Conservation (phyloP, 352 stramenopile species). For the Globisporangium splendens region DNA sequence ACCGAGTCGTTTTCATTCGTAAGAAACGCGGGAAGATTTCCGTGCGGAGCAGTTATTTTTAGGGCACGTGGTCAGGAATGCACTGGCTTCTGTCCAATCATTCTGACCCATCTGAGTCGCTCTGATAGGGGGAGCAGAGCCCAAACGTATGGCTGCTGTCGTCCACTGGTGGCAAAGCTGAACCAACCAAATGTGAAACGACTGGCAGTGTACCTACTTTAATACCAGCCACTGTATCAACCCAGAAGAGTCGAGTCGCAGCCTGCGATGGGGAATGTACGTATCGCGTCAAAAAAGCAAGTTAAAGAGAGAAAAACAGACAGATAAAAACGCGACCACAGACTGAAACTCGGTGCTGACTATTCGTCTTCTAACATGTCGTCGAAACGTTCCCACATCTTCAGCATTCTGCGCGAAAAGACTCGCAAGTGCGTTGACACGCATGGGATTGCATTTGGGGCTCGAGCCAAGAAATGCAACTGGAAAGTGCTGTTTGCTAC, state of each 20-base stretch:
- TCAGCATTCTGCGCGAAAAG: not conserved
- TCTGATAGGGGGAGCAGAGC: not conserved
- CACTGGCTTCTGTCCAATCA: slow-evolving; percentile 9
- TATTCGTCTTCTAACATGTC: not conserved
- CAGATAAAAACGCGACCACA: not conserved
- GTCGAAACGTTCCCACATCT: too few relatives aligned
- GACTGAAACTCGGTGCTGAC: not conserved
- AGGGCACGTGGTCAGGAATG: not conserved
- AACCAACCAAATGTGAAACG: slow-evolving; percentile 14
- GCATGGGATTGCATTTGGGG: not conserved
- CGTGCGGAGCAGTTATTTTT: not conserved
- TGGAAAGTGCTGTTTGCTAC: too few relatives aligned
- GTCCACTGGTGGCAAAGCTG: slow-evolving; percentile 11
- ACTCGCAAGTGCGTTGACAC: not conserved
- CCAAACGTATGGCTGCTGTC: slow-evolving; percentile 12
- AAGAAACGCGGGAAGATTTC: slow-evolving; percentile 5
- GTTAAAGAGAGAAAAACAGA: not conserved
- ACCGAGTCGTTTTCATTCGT: not conserved
- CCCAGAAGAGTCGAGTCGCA: not conserved
- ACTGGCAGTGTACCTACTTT: slow-evolving; percentile 6
- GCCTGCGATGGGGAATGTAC: not conserved
- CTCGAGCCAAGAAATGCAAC: too few relatives aligned
- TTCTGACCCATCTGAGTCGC: slow-evolving; percentile 14
- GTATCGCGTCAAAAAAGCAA: not conserved
- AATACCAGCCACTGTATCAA: slow-evolving; percentile 5